These are phyloP conservation scores for Ploettnerulaceae sp. DNA, from an alignment of 2,329 filamentous ascomycete species.

Conservation along the genomic window DNA sequence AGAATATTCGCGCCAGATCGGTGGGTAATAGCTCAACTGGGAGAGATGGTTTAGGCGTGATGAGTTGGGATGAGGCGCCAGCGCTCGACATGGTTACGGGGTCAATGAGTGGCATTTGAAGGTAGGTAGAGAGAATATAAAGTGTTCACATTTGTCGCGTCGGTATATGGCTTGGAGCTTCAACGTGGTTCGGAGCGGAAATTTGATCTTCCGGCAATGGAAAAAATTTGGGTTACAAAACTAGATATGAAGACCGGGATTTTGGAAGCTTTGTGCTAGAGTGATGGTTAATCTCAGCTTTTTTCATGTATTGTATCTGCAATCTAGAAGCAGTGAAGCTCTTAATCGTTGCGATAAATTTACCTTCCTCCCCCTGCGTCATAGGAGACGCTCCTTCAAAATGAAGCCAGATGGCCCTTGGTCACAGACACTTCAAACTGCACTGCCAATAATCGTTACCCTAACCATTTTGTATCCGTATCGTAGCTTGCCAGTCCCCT, in stretches of 20 bases:
- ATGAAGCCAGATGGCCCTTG: not conserved
- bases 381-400: not conserved
- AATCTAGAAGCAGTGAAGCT: too few species aligned
- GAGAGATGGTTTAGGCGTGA: constrained; percentile 22
- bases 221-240: not conserved
- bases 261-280: too few species aligned
- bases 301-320: too few species aligned
- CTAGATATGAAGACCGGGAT: not conserved
- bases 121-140: not conserved
- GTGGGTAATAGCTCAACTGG: constrained; percentile 32
- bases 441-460: not conserved
- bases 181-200: constrained; percentile 5
- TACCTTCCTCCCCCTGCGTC: not conserved
- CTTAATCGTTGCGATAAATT: constrained; percentile 4
- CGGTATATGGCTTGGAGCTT: not conserved
- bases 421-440: not conserved
- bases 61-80: constrained; percentile 9
- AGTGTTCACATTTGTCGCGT: not conserved
- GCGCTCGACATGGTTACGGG: constrained; percentile 30
- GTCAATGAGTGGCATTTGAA: constrained; percentile 32
- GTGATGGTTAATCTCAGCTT: too few species aligned
- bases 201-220: constrained; percentile 2
- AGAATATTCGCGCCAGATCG: constrained; percentile 46
- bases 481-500: not conserved
- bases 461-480: not conserved